Percentiles rank a stretch among this genome's conserved stretches.
Conservation (phyloP, 2,329 filamentous ascomycete genomes). For the Phialophora chinensis region DNA sequence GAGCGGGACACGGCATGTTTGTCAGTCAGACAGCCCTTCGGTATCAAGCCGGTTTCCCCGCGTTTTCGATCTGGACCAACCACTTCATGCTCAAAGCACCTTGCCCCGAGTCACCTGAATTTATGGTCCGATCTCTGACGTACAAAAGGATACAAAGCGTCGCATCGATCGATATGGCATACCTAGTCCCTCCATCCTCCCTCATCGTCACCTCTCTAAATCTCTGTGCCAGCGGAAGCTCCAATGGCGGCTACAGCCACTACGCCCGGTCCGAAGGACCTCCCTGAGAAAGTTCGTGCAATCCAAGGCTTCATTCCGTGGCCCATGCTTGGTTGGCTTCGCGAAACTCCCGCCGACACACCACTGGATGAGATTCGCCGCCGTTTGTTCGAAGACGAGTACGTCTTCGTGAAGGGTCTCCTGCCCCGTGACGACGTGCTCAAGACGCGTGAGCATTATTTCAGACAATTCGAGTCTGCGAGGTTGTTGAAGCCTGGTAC, state of each 20-base stretch:
- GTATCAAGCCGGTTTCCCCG: neutral
- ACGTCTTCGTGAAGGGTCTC: conserved; percentile 52
- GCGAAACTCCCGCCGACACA: conserved; percentile 44
- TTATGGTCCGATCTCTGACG: neutral
- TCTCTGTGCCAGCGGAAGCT: neutral
- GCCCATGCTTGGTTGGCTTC: conserved; percentile 44
- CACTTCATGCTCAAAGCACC: neutral
- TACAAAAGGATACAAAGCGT: neutral
- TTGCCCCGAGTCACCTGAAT: neutral
- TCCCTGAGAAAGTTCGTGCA: conserved; percentile 10
- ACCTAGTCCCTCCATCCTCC: neutral
- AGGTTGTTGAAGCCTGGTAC: conserved; percentile 49
- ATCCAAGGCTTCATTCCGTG: conserved; percentile 33
- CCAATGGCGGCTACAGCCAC: neutral
- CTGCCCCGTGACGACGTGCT: conserved; percentile 53
- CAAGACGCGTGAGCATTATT: conserved; percentile 50
- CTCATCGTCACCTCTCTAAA: neutral
- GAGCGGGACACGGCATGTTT: too few species aligned
- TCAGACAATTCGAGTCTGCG: conserved; percentile 47
- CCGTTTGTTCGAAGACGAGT: conserved; percentile 49
- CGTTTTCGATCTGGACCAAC: neutral
- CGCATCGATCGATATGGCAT: neutral
- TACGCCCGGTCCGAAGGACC: neutral
- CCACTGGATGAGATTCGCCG: conserved; percentile 49
- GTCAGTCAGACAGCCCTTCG: too few species aligned